Evolutionary conservation across 2,329 filamentous ascomycete genomes (phyloP), one percentile per base, ranked within the genome.

Genomic region (Macroventuria anomochaeta): DNA sequence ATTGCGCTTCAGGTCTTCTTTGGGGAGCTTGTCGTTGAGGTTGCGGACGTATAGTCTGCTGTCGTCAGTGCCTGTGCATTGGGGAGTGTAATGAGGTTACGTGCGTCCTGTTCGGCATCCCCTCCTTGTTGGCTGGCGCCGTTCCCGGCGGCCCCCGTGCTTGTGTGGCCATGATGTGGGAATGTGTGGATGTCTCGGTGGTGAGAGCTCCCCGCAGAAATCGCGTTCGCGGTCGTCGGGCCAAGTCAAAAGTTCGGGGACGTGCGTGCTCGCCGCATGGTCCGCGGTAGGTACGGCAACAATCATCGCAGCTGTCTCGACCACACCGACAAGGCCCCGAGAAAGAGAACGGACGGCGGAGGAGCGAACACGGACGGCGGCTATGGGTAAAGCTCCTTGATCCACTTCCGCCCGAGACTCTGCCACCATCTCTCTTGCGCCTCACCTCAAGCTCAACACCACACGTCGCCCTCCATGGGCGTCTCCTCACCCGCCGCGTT

Each of bases 11-110:
- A 99, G 79, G 73, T 97, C 93, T 57, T 85, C 81, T 75, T 97
- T 99, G 69, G 89, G 90, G 59, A 97, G 85, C 79, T 96, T 97
- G 57, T 92, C 85, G 18, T 91, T 91, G 2, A 99, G 83, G 68
- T 97, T 96, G 46, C 87, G 89, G 66, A 96, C 83, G 73, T 97
- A 99, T 59, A 99, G 84, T 8, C 91, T 96, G 67, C 21, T 6
- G 25, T n/a, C 2, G 20, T 53, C 11, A 53, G 38, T 23, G 3
- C 7, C 21, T 13, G 26, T 23, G 26, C 15, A n/a, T 3, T n/a
- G n/a, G 1, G 31, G 11, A 23, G 26, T 6, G 8, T 17, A n/a
- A 11, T 12, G 31, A 7, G 1, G n/a, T 10, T 13, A 59, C 72
- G 54, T 58, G 74, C 72, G 73, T 75, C 44, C 68, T 62, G 44